These are phyloP conservation scores for Pythium plurisporium DNA, from an alignment of 352 stramenopile genomes.

Conservation along the genomic window DNA sequence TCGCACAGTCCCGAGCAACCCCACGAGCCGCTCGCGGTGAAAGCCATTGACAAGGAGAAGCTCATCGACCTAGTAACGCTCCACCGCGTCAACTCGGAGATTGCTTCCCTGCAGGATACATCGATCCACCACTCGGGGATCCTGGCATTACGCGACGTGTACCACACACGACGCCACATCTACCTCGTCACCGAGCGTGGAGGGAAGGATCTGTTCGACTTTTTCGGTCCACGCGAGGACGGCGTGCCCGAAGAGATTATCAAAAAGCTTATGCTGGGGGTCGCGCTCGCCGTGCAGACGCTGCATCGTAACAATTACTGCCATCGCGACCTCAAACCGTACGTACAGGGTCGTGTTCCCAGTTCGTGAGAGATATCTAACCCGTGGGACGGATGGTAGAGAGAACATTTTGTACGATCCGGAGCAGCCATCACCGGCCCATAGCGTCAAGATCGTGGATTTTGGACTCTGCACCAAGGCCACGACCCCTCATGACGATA, in stretches of 20 bases:
- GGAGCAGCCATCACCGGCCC: conserved; percentile 9
- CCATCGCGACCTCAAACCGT: conserved; percentile 78
- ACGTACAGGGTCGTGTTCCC: conserved; percentile 4
- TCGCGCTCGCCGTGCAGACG: conserved; percentile 49
- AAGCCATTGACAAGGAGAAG: conserved; percentile 85
- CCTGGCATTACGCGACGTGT: conserved; percentile 61
- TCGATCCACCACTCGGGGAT: conserved; percentile 59
- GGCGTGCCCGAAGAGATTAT: conserved; percentile 45
- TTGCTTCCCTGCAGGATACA: conserved; percentile 63
- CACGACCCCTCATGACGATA: conserved; percentile 25
- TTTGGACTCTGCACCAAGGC: conserved; percentile 72
- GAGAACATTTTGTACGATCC: conserved; percentile 71
- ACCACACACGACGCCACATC: conserved; percentile 71
- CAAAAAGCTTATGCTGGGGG: conserved; percentile 33
- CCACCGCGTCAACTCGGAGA: conserved; percentile 76
- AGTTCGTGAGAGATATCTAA: not conserved
- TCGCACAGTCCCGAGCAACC: conserved; percentile 22
- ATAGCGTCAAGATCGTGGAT: conserved; percentile 72
- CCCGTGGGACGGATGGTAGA: conserved; percentile 10
- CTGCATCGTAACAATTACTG: conserved; percentile 69
- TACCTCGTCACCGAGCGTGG: conserved; percentile 84
- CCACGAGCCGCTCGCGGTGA: conserved; percentile 49
- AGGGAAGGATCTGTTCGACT: conserved; percentile 82
- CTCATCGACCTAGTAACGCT: conserved; percentile 67
- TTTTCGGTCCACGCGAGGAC: conserved; percentile 48